A percentile compares a stretch with the other conserved stretches of the same genome.
phyloP scores from a whole-genome alignment of 106 monocot species.

The Dendrobium chrysotoxum region DNA sequence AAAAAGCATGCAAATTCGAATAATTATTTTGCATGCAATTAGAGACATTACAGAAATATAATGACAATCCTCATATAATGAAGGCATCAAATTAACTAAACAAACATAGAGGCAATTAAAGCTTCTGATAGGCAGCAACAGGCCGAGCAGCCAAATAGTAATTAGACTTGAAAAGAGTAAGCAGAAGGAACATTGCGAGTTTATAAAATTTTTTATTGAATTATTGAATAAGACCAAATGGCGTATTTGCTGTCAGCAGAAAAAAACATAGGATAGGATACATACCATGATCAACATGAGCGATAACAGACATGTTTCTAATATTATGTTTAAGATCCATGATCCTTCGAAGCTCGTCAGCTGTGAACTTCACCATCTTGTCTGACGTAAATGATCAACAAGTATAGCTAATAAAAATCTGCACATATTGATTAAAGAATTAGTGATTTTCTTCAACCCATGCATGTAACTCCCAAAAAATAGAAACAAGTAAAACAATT shows the following conservation, averaged over 20 bases:
- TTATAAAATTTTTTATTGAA: no score
- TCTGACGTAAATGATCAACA: background rate
- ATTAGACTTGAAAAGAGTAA: background rate
- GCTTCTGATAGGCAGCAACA: background rate
- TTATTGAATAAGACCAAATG: background rate
- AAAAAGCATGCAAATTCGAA: background rate
- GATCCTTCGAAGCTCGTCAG: conserved; percentile 47
- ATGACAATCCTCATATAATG: background rate
- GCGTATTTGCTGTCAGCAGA: background rate
- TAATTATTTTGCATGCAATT: background rate
- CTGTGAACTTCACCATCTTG: conserved; percentile 65
- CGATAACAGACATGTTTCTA: conserved; percentile 51
- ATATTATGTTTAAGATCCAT: conserved; percentile 63
- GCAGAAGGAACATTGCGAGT: no score
- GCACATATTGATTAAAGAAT: background rate
- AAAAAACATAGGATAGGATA: background rate
- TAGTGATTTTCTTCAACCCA: background rate
- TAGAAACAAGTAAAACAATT: background rate
- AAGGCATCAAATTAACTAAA: no score
- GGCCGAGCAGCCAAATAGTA: background rate
- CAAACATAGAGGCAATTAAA: background rate
- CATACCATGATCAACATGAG: conserved; percentile 53
- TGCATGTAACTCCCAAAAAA: background rate
- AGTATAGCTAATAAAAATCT: background rate
- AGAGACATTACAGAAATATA: background rate